phyloP scores from a whole-genome alignment of 2,329 filamentous ascomycete species.

The Clarireedia homoeocarpa region DNA sequence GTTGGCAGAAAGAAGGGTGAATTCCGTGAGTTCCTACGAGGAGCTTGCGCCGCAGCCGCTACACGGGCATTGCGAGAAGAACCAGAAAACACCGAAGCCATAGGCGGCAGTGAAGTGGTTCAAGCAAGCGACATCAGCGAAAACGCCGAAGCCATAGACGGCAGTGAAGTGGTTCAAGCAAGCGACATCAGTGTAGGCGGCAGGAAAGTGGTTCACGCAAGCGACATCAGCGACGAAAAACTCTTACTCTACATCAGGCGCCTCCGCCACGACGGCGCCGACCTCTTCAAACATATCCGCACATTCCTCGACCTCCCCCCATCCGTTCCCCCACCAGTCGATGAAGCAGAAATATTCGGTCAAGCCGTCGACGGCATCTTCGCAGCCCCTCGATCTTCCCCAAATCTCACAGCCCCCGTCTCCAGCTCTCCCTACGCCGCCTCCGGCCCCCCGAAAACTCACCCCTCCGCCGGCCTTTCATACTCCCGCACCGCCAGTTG shows the following conservation, averaged over 20 bases:
- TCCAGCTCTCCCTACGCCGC: slow-evolving; percentile 35
- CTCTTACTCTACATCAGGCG: slow-evolving; percentile 44
- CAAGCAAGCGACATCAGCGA: too few relatives aligned
- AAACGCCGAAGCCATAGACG: slow-evolving; percentile 9
- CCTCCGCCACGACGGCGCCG: slow-evolving; percentile 43
- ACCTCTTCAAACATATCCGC: slow-evolving; percentile 47
- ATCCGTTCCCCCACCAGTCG: slow-evolving; percentile 7
- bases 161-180: too few relatives aligned
- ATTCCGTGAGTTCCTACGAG: slow-evolving; percentile 47
- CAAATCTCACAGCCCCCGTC: background rate
- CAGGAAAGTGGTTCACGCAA: slow-evolving; percentile 28
- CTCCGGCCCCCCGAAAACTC: slow-evolving; percentile 49
- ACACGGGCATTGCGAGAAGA: slow-evolving; percentile 33
- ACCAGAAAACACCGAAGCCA: slow-evolving; percentile 22
- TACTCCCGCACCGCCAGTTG: slow-evolving; percentile 49
- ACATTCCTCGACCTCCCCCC: slow-evolving; percentile 51
- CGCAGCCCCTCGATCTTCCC: background rate
- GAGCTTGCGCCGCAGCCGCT: background rate
- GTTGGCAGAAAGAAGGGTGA: slow-evolving; percentile 45
- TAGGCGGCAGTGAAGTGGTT: too few relatives aligned
- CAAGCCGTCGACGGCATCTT: too few relatives aligned
- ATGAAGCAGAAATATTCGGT: background rate
- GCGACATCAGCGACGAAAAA: slow-evolving; percentile 42
- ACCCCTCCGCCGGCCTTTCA: slow-evolving; percentile 56
- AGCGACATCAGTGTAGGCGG: too few relatives aligned